Conservation (phyloP, 345 rosid genomes). For the Populus euphratica region DNA sequence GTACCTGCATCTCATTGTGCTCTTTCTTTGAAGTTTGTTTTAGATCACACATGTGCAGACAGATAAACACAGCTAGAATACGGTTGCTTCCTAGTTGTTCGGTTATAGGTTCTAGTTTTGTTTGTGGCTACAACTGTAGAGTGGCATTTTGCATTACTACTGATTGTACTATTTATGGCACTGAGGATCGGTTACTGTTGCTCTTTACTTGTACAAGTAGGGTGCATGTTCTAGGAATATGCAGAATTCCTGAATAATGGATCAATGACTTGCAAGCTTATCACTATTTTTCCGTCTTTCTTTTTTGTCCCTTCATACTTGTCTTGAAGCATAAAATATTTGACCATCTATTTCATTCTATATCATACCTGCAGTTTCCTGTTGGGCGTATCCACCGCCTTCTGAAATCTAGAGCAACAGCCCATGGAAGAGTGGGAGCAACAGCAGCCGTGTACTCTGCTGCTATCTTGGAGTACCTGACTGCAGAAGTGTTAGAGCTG, state of each 20-base stretch:
- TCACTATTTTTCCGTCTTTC: background rate
- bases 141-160: background rate
- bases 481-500: conserved; percentile 30
- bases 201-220: background rate
- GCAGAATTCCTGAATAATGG: background rate
- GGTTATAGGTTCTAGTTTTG: background rate
- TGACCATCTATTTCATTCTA: background rate
- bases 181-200: background rate
- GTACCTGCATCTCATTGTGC: background rate
- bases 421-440: conserved; percentile 35
- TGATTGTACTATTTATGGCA: background rate
- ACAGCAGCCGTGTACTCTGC: conserved; percentile 26
- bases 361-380: conserved; percentile 17
- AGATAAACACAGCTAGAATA: background rate
- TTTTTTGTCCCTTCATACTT: background rate
- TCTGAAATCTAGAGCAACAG: conserved; percentile 20
- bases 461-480: conserved; percentile 26
- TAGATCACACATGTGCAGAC: background rate
- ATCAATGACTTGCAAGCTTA: background rate
- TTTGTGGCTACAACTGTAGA: background rate
- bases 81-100: background rate
- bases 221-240: background rate
- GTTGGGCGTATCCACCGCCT: conserved; percentile 25
- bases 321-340: background rate
- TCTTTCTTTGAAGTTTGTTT: background rate